Base-by-base conservation (phyloP, 2,329 filamentous ascomycete species). In the Pseudomassariella vexata region DNA sequence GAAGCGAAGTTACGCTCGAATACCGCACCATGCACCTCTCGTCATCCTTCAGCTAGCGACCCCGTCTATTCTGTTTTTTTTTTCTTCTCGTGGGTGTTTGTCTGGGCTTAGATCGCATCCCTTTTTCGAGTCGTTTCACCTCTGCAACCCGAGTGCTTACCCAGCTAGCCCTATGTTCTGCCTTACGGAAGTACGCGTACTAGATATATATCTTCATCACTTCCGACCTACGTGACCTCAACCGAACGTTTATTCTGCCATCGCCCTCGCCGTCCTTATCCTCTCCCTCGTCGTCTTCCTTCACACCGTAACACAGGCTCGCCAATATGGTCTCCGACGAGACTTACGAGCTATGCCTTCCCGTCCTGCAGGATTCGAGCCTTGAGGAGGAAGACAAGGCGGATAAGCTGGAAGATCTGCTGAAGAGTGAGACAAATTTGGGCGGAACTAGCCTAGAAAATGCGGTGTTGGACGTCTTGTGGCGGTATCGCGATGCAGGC, bases 361-460 rank as follows among this genome's bases (percentile, higher is more conserved):
- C 87, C 32, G 76, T 95, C 53, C 75, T 98, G 43, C 81, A 92
- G 65, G 82, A 95, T 62, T 65, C 78, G 37, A 70, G 73, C 34
- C 70, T 95, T 40, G 86, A 94, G 49, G 92, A 96, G 42, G 92
- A 98, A 62, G 90, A 95, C 53, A 94, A 92, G 69, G 90, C 85
- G 29, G 90, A 96, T 61, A 85, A 77, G 62, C 70, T 95, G 32
- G 89, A 95, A 63, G 84, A 88, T 45, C 70, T 95, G 32, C 70
- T 96, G 49, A 82, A 79, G 60, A 81, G 79, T 47, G 79, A 89
- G 62, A 88, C 87, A 6, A 73, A 69, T 19, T 67, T 96, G 45
- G 75, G 73, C 12, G 90, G 88, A 37, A 67, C 79, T 44, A 74
- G 81, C 15, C 73, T 96, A 34, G 92, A 96, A 54, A 92, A 95